Base-by-base conservation (phyloP, 2,329 filamentous ascomycete genomes). In the Nothopassalora personata region DNA sequence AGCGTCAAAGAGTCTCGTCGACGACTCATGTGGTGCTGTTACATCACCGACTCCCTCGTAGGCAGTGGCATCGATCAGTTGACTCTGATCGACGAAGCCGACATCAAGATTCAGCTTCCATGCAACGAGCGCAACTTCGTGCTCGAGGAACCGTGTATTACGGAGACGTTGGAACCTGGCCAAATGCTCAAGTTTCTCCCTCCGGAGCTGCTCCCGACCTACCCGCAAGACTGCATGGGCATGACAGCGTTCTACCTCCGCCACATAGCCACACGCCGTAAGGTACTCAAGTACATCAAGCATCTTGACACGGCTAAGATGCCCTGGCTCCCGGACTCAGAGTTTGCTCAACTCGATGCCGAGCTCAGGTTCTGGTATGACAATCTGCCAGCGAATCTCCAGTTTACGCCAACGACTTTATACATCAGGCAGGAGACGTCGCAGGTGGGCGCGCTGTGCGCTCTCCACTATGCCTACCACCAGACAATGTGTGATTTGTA, bases 401-500 rank as follows among this genome's bases (percentile, higher is more conserved):
- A 65, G 51, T 67, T 67, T 61, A 66, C 65, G 4, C 65, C 64
- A 1, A 61, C 62, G 0, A 63, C 65, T 18, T 45, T 67, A 39
- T 66, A 66, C 60, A 67, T 67, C 31, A 62, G 65, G n/a, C 60
- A 65, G 55, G 65, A 66, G 23, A 66, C 64, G 0, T 64, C 64
- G 2, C 65, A 67, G 43, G 60, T 67, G 10, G 65, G 65, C 7
- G 65, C 64, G 8, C 53, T 67, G 5, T 64, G 60, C 48, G 60
- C 62, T 33, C 53, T 67, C 10, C 65, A 67, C 46, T 65, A 63
- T 34, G 60, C 64, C 18, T 67, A 66, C 45, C 64, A 67, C 48
- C 65, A 66, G 49, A 67, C 64, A 1, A 66, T 67, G 64, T 67
- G 65, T 46, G 65, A 67, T 49, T 48, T 67, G 10, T 66, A 67